These are phyloP conservation scores for Xylariaceae sp. DNA, from an alignment of 2,329 filamentous ascomycete genomes.

Conservation along the genomic window DNA sequence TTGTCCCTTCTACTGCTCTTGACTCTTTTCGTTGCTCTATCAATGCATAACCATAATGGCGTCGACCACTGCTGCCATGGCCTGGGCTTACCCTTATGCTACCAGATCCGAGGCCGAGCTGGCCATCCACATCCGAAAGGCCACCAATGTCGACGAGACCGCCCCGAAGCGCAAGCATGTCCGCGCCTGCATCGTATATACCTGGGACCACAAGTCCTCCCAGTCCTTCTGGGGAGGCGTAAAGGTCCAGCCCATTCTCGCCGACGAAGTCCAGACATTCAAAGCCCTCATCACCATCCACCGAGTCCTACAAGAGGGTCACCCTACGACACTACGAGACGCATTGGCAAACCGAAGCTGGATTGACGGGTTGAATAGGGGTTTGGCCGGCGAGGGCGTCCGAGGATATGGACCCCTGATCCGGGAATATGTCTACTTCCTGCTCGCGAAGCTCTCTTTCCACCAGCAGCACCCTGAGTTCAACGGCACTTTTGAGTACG, in stretches of 20 bases:
- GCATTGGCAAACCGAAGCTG: constrained; percentile 84
- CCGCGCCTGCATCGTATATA: constrained; percentile 95
- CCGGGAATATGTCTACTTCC: constrained; percentile 92
- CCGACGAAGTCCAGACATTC: constrained; percentile 98
- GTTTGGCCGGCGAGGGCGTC: constrained; percentile 77
- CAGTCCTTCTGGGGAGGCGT: constrained; percentile 95
- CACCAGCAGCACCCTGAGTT: constrained; percentile 96
- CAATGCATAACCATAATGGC: background rate
- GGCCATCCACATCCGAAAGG: constrained; percentile 68
- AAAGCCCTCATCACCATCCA: constrained; percentile 97
- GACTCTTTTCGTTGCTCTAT: background rate
- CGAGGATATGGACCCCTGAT: constrained; percentile 91
- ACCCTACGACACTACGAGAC: constrained; percentile 82
- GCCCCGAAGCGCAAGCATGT: constrained; percentile 87
- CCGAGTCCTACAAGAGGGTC: constrained; percentile 95
- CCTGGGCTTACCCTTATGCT: constrained; percentile 15
- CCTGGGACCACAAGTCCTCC: constrained; percentile 97
- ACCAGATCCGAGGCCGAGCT: constrained; percentile 66
- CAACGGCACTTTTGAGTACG: constrained; percentile 98
- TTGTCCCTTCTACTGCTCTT: background rate
- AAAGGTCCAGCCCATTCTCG: constrained; percentile 99
- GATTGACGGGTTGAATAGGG: constrained; percentile 89
- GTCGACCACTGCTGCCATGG: constrained; percentile 15
- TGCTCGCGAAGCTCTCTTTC: constrained; percentile 93
- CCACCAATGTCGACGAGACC: constrained; percentile 65